Conservation (phyloP, 768 basidiomycete species). For the Trametes maxima region DNA sequence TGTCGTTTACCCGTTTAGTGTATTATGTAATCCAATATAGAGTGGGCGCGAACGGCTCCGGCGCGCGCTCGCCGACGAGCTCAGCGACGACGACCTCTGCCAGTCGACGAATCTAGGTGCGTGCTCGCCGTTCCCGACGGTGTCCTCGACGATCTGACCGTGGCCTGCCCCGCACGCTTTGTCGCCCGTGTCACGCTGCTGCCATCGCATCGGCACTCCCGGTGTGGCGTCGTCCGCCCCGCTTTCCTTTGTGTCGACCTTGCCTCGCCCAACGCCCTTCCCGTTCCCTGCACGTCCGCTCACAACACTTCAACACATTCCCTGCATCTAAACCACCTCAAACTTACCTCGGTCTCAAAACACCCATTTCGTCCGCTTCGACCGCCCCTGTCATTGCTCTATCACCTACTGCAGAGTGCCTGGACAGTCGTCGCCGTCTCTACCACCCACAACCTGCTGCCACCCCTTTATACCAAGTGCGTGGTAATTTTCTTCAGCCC, state of each 20-base stretch:
- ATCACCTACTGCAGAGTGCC: neutral
- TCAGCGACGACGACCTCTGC: constrained; percentile 21
- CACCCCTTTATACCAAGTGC: constrained; percentile 7
- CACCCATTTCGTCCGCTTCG: neutral
- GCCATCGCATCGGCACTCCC: constrained; percentile 1
- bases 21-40: constrained; percentile 22
- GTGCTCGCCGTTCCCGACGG: constrained; percentile 14
- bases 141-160: neutral
- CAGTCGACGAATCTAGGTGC: constrained; percentile 13
- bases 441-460: neutral
- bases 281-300: neutral
- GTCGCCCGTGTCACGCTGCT: neutral
- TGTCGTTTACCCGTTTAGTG: constrained; percentile 11
- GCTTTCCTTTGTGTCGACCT: constrained; percentile 9
- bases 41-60: neutral
- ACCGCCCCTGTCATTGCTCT: neutral
- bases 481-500: neutral
- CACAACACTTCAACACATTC: neutral
- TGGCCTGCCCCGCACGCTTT: neutral
- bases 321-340: neutral
- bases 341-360: neutral
- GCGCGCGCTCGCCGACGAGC: constrained; percentile 4
- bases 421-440: constrained; percentile 8
- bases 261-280: neutral
- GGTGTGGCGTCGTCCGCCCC: constrained; percentile 2